These are phyloP conservation scores for Microbotryomycetes sp. DNA, from an alignment of 1,284 basidiomycete genomes.

Conservation along the genomic window DNA sequence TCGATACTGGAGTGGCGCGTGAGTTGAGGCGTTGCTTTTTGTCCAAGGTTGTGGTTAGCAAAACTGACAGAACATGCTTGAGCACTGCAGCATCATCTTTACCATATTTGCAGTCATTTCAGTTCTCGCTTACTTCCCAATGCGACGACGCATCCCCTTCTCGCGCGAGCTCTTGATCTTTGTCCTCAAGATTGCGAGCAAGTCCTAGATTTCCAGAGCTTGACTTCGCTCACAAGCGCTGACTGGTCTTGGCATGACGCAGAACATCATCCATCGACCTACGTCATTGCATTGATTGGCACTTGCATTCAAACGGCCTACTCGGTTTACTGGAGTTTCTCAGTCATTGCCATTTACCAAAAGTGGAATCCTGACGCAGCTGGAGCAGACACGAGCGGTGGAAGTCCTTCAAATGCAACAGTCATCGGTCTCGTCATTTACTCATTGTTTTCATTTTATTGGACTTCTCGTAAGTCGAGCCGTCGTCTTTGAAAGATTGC, in stretches of 20 bases:
- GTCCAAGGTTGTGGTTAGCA: background rate
- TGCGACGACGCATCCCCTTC: slow-evolving; percentile 66
- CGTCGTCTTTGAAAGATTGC: background rate
- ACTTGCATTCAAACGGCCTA: slow-evolving; percentile 61
- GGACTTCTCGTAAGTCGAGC: slow-evolving; percentile 7
- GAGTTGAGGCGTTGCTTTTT: no score
- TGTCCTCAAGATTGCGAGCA: slow-evolving; percentile 43
- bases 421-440: slow-evolving; percentile 68
- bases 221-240: background rate
- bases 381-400: slow-evolving; percentile 41
- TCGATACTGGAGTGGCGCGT: slow-evolving; percentile 65
- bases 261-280: slow-evolving; percentile 74
- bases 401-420: slow-evolving; percentile 51
- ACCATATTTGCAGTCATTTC: slow-evolving; percentile 59
- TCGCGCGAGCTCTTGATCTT: slow-evolving; percentile 71
- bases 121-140: slow-evolving; percentile 56
- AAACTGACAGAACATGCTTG: background rate
- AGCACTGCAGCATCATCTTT: slow-evolving; percentile 52
- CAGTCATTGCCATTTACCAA: slow-evolving; percentile 54
- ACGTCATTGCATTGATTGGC: slow-evolving; percentile 65
- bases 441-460: slow-evolving; percentile 67
- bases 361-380: slow-evolving; percentile 37
- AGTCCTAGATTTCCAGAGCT: background rate
- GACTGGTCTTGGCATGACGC: slow-evolving; percentile 47
- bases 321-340: slow-evolving; percentile 46